Base-by-base conservation (phyloP, 2,329 filamentous ascomycete species). In the Colletotrichum destructivum region DNA sequence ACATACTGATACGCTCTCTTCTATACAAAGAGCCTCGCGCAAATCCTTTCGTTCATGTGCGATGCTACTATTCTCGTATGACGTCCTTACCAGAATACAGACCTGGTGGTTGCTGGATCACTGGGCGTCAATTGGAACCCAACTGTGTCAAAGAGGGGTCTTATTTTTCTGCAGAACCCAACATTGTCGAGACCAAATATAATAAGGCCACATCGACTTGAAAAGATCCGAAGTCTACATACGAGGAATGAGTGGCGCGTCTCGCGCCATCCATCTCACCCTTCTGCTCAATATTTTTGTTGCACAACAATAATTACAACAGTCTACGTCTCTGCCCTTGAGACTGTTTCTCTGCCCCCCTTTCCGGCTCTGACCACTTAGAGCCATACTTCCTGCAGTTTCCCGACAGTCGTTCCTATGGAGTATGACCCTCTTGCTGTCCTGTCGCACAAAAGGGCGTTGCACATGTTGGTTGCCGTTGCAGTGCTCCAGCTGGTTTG, bases 11-110 rank as follows among this genome's bases (percentile, higher is more conserved):
- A 15, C 21, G 31, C 44, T 16, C 13, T 42, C 21, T 15, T 46
- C 51, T 35, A 44, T 63, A 57, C 6, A 51, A 68, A 11, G 12
- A 21, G 18, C 42, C 11, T n/a, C 7, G 51, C 15, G 47, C 52
- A 4, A 57, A 44, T 54, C 40, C 52, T 57, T 38, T 54, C 51
- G 57, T 57, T 59, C 57, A 57, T 21, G 62, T 68, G 69, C 57
- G 23, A 68, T 59, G 44, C n/a, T 52, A 54, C 64, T 21, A 4
- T 47, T 62, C 38, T 40, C 59, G 64, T 40, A 40, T 26, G 13
- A 49, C 42, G 15, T 21, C 16, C 42, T 56, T 15, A 40, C 23
- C 21, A 23, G 35, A 40, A 5, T 42, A 16, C 42, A 49, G n/a
- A 38, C 56, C 23, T 38, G 38, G 15, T 31, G 38, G 16, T 31